phyloP scores from a whole-genome alignment of 1,284 basidiomycete genomes.

The Trametes hirsuta region DNA sequence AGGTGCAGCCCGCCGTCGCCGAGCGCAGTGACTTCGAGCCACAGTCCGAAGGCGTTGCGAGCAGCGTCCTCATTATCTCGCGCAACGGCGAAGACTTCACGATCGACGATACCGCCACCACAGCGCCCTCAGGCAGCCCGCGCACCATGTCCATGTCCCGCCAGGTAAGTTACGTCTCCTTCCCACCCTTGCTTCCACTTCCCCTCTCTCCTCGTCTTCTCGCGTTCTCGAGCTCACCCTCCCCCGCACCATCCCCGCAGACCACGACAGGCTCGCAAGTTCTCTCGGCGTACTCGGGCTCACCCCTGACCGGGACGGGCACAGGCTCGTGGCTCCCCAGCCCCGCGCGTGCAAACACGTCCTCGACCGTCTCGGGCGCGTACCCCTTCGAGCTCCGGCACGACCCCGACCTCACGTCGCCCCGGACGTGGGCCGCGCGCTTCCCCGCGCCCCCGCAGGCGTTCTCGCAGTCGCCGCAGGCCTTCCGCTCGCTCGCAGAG shows the following conservation, averaged over 20 bases:
- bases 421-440: conserved; percentile 15
- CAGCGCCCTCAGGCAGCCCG: neutral
- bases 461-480: neutral
- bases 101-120: conserved; percentile 10
- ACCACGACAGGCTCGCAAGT: neutral
- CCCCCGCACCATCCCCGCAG: neutral
- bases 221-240: neutral
- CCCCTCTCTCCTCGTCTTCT: neutral
- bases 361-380: conserved; percentile 22
- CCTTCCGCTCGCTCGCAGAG: conserved; percentile 1
- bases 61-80: conserved; percentile 27
- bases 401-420: conserved; percentile 13
- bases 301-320: neutral
- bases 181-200: neutral
- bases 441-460: conserved; percentile 8
- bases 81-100: conserved; percentile 26
- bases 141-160: neutral
- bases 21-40: conserved; percentile 3
- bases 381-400: conserved; percentile 21
- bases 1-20: neutral
- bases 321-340: conserved; percentile 10
- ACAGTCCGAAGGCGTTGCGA: neutral
- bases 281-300: conserved; percentile 3
- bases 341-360: conserved; percentile 20
- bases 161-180: conserved; percentile 7